Evolutionary conservation across 2,329 filamentous ascomycete species (phyloP).

Genomic region (Corynespora cassiicola): DNA sequence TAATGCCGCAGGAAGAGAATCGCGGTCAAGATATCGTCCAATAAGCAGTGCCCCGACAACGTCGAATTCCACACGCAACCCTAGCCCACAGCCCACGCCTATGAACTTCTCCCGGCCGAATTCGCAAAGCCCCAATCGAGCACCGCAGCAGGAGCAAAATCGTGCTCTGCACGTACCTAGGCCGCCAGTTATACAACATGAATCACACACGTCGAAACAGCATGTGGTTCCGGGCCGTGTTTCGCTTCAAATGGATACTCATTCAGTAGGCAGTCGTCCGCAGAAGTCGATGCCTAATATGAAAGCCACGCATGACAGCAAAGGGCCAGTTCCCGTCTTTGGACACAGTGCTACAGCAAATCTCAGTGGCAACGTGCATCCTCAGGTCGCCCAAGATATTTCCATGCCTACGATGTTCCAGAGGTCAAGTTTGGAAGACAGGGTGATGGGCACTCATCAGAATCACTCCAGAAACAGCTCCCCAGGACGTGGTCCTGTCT

Average conservation of each 20-base stretch:
- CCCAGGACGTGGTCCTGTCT: no score
- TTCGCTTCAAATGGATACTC: neutral
- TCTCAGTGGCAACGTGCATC: conserved; percentile 10
- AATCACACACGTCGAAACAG: conserved; percentile 5
- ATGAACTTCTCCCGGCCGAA: conserved; percentile 3
- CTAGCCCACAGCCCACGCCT: conserved; percentile 5
- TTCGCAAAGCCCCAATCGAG: conserved; percentile 1
- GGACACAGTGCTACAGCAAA: conserved; percentile 2
- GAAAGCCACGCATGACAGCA: neutral
- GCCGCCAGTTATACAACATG: conserved; percentile 6
- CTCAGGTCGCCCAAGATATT: conserved; percentile 2
- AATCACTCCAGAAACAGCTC: no score
- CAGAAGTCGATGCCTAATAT: conserved; percentile 22
- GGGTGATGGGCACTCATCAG: no score
- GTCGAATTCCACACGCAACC: conserved; percentile 8
- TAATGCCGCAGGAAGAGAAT: conserved; percentile 5
- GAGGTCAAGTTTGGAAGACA: neutral
- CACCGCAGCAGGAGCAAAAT: conserved; percentile 6
- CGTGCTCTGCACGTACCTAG: conserved; percentile 2
- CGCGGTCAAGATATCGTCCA: conserved; percentile 22
- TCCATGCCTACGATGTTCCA: conserved; percentile 5
- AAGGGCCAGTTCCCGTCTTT: conserved; percentile 3
- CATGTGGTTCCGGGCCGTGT: conserved; percentile 1
- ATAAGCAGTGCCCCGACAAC: conserved; percentile 14
- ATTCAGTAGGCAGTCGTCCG: conserved; percentile 2